Conservation (phyloP, 2,329 filamentous ascomycete species). For the Atkinsonella texensis region DNA sequence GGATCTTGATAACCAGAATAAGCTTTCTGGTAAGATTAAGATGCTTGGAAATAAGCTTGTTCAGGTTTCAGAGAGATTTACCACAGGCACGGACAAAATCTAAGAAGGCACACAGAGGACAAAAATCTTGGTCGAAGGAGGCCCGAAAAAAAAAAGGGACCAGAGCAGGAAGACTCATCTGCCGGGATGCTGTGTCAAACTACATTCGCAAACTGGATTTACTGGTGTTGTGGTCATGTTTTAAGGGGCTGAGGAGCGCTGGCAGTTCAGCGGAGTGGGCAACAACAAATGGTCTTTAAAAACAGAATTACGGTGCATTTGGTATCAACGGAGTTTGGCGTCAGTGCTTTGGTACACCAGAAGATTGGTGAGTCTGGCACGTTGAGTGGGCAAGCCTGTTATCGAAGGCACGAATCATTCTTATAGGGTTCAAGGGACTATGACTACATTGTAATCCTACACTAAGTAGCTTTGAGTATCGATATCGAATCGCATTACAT, state of each 20-base stretch:
- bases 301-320: background rate
- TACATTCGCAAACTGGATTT: background rate
- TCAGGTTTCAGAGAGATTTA: slow-evolving; percentile 35
- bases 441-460: background rate
- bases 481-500: background rate
- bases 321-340: background rate
- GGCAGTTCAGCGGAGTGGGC: background rate
- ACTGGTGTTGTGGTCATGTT: background rate
- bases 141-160: too few species aligned
- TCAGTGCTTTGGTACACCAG: background rate
- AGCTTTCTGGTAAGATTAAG: slow-evolving; percentile 59
- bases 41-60: slow-evolving; percentile 59
- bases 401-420: background rate
- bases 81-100: slow-evolving; percentile 8
- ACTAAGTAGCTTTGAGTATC: background rate
- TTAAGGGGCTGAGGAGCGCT: background rate
- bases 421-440: background rate
- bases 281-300: background rate
- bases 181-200: background rate
- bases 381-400: background rate
- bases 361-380: background rate
- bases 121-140: background rate
- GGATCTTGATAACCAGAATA: slow-evolving; percentile 53
- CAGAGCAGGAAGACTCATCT: too few species aligned
- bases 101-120: slow-evolving; percentile 4